A percentile compares a stretch with the other conserved stretches of the same genome.
These are phyloP conservation scores for Candida coquimbonensis DNA, from an alignment of 805 yeast species.

Conservation along the genomic window DNA sequence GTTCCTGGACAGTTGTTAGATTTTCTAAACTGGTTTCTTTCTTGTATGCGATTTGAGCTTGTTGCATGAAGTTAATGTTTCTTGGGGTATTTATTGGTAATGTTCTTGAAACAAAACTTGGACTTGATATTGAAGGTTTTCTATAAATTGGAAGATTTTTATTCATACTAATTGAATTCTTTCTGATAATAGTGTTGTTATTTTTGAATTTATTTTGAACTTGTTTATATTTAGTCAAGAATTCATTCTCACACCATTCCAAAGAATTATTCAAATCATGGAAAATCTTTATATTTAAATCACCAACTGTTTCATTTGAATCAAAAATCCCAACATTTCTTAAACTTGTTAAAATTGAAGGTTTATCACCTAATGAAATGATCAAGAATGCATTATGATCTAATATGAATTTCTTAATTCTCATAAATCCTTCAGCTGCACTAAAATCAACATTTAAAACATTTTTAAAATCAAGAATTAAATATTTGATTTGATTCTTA, in stretches of 20 bases:
- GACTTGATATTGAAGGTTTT: neutral
- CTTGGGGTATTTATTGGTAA: constrained; percentile 32
- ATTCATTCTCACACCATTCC: constrained; percentile 96
- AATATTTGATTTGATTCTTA: constrained; percentile 61
- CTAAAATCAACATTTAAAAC: constrained; percentile 83
- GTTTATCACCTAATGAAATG: constrained; percentile 69
- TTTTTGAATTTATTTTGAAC: constrained; percentile 18
- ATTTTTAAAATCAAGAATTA: constrained; percentile 78
- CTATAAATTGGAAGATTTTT: constrained; percentile 1
- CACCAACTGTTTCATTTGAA: constrained; percentile 28
- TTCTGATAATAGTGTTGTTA: neutral
- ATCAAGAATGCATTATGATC: constrained; percentile 66
- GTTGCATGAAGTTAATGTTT: constrained; percentile 32
- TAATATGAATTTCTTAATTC: constrained; percentile 71
- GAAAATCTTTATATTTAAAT: constrained; percentile 50
- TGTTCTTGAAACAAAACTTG: neutral
- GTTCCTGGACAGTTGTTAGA: neutral
- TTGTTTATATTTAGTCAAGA: constrained; percentile 39
- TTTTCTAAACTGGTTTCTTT: constrained; percentile 23
- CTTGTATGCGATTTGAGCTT: constrained; percentile 29
- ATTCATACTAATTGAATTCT: neutral
- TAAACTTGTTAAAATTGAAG: constrained; percentile 61
- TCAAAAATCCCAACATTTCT: constrained; percentile 73
- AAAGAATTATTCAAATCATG: constrained; percentile 77
- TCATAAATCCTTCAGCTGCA: constrained; percentile 91